Base-by-base conservation (phyloP, 495 filamentous ascomycete genomes). In the Aspergillus kassunensis region DNA sequence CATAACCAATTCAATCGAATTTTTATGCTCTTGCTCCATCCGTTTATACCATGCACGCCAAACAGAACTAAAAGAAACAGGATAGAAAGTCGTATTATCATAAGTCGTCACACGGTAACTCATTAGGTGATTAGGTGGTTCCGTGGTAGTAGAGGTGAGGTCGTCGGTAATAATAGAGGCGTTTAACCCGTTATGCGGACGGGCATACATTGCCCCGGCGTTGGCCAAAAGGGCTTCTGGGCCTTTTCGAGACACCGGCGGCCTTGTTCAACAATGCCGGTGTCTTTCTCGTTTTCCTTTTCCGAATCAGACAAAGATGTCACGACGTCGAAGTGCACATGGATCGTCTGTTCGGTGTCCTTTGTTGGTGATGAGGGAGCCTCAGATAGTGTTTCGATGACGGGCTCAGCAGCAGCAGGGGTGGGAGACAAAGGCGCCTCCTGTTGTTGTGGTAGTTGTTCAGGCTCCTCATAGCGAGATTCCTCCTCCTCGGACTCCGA, bases 401-500 rank as follows among this genome's bases (percentile, higher is more conserved):
- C 39, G 8, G 34, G 30, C 13, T 48, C 45, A 21, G 42, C 37
- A 11, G 36, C 6, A 20, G 36, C 13, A 11, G 36, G 36, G 3
- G 8, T 13, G 4, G 36, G 6, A 20, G 23, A 7, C n/a, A n/a
- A n/a, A 15, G 41, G 24, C 23, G n/a, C 24, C 21, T 30, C 5
- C 9, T 33, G 44, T n/a, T 35, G 16, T 10, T 31, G 30, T 3
- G 23, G 15, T 18, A 20, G 44, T n/a, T 35, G 16, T 10, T 31
- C 44, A 12, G 23, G n/a, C 8, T 43, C 24, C 12, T 29, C 19
- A 13, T 27, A 21, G 1, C 7, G 4, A 3, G 16, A 40, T 6
- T 64, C 57, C 31, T 73, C 70, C 7, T 66, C 65, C 42, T 53
- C 69, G 12, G 50, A 53, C 34, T 53, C 51, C 24, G 13, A 19